phyloP scores from a whole-genome alignment of 257 asterid species.

The Cynanchum wilfordii region DNA sequence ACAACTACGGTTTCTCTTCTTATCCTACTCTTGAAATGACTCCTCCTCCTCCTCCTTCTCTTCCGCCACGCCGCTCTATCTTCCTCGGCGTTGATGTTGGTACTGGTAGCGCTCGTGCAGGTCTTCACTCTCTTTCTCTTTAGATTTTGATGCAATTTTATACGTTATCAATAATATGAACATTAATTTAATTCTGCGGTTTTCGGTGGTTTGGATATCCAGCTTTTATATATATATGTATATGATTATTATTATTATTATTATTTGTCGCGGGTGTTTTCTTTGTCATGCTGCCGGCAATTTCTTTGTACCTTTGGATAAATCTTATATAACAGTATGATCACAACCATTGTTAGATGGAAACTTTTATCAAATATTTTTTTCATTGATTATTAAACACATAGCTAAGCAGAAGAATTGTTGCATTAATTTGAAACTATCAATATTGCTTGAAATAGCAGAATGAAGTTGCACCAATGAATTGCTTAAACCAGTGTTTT shows the following conservation, averaged over 20 bases:
- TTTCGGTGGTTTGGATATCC: neutral
- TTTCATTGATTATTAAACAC: too few species aligned
- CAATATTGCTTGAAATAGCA: too few species aligned
- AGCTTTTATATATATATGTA: too few species aligned
- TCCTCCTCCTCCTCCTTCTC: constrained; percentile 27
- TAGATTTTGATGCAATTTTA: neutral
- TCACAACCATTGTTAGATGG: too few species aligned
- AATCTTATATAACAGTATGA: too few species aligned
- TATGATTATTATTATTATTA: too few species aligned
- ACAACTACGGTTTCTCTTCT: constrained; percentile 20
- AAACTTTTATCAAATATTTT: too few species aligned
- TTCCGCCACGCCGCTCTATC: constrained; percentile 41
- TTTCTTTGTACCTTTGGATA: neutral
- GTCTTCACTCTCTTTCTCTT: constrained; percentile 24
- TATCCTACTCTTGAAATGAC: constrained; percentile 57
- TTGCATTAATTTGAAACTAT: neutral
- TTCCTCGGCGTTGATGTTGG: constrained; percentile 97
- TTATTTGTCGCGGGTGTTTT: neutral
- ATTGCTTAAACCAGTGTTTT: neutral
- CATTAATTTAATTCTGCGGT: neutral
- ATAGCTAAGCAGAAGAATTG: too few species aligned
- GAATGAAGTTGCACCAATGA: neutral
- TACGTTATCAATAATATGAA: neutral
- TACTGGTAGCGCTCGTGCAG: constrained; percentile 99
- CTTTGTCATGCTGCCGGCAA: neutral